These are phyloP conservation scores for Populus pruinosa DNA, from an alignment of 345 rosid species.

Conservation along the genomic window DNA sequence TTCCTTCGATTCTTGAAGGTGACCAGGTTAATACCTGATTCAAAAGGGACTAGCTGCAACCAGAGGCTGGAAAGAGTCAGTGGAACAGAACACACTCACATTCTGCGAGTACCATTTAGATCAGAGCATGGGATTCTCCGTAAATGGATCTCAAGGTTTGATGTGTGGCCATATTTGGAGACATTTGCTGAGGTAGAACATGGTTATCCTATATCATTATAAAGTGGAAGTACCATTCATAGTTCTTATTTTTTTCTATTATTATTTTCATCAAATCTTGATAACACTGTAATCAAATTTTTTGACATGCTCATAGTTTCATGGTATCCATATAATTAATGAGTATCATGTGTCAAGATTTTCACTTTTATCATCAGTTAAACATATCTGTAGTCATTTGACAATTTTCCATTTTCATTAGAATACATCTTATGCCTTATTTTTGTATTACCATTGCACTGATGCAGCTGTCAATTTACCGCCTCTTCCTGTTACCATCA, in stretches of 20 bases:
- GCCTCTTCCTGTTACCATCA: neutral
- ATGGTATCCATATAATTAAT: no score
- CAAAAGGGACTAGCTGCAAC: slow-evolving; percentile 92
- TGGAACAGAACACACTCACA: slow-evolving; percentile 81
- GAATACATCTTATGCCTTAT: neutral
- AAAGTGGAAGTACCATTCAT: no score
- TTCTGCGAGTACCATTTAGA: slow-evolving; percentile 88
- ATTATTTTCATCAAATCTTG: no score
- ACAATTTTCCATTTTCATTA: no score
- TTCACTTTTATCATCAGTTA: no score
- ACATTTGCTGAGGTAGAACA: slow-evolving; percentile 70
- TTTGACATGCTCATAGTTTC: no score
- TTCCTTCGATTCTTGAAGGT: slow-evolving; percentile 45
- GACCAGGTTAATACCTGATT: slow-evolving; percentile 86
- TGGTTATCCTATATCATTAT: neutral
- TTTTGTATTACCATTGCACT: neutral
- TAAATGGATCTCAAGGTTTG: slow-evolving; percentile 97
- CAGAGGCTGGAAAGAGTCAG: slow-evolving; percentile 89
- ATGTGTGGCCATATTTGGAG: slow-evolving; percentile 97
- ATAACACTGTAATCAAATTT: no score
- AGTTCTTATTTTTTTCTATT: no score
- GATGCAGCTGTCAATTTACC: neutral
- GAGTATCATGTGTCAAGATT: no score
- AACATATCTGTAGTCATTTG: no score
- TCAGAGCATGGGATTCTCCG: slow-evolving; percentile 83